These are phyloP conservation scores for Hawksworthiomyces lignivorus DNA, from an alignment of 2,329 filamentous ascomycete genomes.

Conservation along the genomic window DNA sequence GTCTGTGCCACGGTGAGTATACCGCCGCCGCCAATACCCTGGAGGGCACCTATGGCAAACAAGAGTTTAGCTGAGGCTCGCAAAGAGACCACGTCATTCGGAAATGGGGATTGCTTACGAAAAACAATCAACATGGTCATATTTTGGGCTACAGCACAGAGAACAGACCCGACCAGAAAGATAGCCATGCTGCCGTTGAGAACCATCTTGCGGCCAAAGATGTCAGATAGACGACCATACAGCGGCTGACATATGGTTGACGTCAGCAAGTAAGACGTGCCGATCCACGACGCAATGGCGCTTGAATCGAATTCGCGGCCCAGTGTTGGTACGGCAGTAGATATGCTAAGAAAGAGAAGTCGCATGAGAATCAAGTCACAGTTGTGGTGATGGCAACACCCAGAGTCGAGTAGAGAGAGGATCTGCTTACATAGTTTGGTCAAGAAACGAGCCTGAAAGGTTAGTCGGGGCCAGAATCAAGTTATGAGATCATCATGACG, in stretches of 20 bases:
- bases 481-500: not conserved
- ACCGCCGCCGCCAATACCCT: slow-evolving; percentile 13
- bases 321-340: slow-evolving; percentile 2
- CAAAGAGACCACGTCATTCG: too few species aligned
- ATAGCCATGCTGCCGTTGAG: slow-evolving; percentile 8
- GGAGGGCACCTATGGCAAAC: slow-evolving; percentile 5
- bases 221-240: slow-evolving; percentile 8
- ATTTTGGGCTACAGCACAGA: slow-evolving; percentile 11
- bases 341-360: not conserved
- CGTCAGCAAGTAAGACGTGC: slow-evolving; percentile 5
- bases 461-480: not conserved
- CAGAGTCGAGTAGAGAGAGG: not conserved
- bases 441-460: not conserved
- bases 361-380: not conserved
- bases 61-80: not conserved
- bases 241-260: slow-evolving; percentile 7
- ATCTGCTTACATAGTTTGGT: slow-evolving; percentile 4
- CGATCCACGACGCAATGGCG: slow-evolving; percentile 7
- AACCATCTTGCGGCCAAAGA: slow-evolving; percentile 9
- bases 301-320: slow-evolving; percentile 2
- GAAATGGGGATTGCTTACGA: slow-evolving; percentile 4
- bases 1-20: slow-evolving; percentile 12
- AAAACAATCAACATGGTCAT: slow-evolving; percentile 14
- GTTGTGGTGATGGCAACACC: too few species aligned
- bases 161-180: slow-evolving; percentile 13